Conservation (phyloP, 2,329 filamentous ascomycete species). For the Monilinia laxa region DNA sequence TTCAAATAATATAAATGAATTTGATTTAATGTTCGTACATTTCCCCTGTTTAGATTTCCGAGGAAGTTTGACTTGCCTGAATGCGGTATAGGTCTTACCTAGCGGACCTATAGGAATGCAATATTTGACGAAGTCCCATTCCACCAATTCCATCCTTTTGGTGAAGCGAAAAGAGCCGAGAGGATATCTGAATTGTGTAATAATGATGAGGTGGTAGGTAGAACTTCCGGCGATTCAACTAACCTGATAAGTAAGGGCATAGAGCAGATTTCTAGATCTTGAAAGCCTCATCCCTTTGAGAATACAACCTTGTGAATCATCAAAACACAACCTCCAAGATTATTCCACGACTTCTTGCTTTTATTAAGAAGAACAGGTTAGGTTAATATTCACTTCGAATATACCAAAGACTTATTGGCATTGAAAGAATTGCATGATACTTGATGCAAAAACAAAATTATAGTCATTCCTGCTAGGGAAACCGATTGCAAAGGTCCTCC, state of each 20-base stretch:
- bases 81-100: conserved; percentile 4
- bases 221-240: not conserved
- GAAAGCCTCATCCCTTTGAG: not conserved
- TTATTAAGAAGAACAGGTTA: not conserved
- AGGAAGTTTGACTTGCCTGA: not conserved
- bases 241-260: not conserved
- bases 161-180: conserved; percentile 9
- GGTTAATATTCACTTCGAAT: not conserved
- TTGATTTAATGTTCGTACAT: not conserved
- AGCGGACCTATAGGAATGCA: not conserved
- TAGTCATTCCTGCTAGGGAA: not conserved
- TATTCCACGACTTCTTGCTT: not conserved
- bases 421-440: not conserved
- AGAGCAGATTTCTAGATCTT: not conserved
- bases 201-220: not conserved
- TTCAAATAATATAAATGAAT: not conserved
- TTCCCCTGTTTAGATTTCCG: not conserved
- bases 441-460: not conserved
- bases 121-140: not conserved
- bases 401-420: not conserved
- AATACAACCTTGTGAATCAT: not conserved
- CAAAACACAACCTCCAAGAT: not conserved
- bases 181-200: not conserved
- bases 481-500: not conserved
- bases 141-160: not conserved